Conservation (phyloP, 1,284 basidiomycete species). For the Naganishia sp. region DNA sequence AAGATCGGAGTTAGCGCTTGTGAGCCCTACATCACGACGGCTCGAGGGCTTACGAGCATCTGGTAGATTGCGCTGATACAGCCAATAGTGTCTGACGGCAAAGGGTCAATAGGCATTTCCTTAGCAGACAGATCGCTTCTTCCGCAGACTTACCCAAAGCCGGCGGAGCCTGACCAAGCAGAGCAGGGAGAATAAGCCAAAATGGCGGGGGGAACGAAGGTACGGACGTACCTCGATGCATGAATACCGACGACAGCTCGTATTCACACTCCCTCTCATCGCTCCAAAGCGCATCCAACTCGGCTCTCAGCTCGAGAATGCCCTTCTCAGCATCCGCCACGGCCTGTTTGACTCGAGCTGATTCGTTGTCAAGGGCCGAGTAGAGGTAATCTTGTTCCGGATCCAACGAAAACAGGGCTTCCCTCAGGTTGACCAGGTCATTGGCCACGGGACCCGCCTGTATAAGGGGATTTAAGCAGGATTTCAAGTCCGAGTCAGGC, state of each 20-base stretch:
- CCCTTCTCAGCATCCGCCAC: conserved; percentile 7
- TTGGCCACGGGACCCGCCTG: conserved; percentile 17
- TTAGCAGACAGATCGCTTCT: not conserved
- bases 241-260: conserved; percentile 91
- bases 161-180: conserved; percentile 46
- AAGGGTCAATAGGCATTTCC: conserved; percentile 34
- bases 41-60: conserved; percentile 43
- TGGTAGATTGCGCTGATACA: conserved; percentile 51
- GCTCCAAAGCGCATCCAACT: conserved; percentile 76
- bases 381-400: conserved; percentile 21
- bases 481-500: not conserved
- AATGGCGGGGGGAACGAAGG: no score
- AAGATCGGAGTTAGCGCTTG: conserved; percentile 9
- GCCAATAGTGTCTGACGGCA: conserved; percentile 51
- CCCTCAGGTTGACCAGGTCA: conserved; percentile 18
- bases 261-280: conserved; percentile 71
- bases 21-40: not conserved
- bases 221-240: conserved; percentile 64
- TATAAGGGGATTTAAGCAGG: not conserved
- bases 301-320: conserved; percentile 63
- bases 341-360: conserved; percentile 7
- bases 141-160: conserved; percentile 62
- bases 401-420: conserved; percentile 26
- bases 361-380: conserved; percentile 14
- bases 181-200: not conserved